phyloP scores from a whole-genome alignment of 169 alveolate genomes.

The Plasmodium adleri region DNA sequence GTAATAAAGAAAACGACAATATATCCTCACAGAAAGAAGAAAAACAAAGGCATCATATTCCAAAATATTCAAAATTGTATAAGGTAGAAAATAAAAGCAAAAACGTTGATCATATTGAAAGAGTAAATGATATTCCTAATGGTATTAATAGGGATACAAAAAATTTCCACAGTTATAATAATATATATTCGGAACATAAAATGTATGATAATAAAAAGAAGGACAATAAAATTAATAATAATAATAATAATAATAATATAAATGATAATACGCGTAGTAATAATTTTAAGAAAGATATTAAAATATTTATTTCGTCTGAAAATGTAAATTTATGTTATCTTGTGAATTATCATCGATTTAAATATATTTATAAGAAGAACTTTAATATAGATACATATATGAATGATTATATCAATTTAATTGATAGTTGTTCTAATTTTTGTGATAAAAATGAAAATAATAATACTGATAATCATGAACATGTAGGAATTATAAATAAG shows the following conservation, averaged over 20 bases:
- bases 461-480: constrained; percentile 19
- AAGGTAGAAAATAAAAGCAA: too few relatives aligned
- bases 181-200: too few relatives aligned
- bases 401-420: constrained; percentile 44
- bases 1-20: not conserved
- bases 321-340: constrained; percentile 74
- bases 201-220: not conserved
- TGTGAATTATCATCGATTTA: constrained; percentile 54
- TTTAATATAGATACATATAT: constrained; percentile 56
- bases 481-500: constrained; percentile 70
- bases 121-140: too few relatives aligned
- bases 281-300: not conserved
- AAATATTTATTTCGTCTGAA: constrained; percentile 30
- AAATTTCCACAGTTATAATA: too few relatives aligned
- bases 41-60: too few relatives aligned
- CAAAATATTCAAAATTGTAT: too few relatives aligned
- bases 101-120: too few relatives aligned
- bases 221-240: not conserved
- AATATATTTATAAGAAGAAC: constrained; percentile 43
- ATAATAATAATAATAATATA: not conserved
- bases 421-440: constrained; percentile 71
- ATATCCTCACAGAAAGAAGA: too few relatives aligned
- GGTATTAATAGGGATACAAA: too few relatives aligned
- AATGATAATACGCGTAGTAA: not conserved
- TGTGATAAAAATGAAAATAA: not conserved